Evolutionary conservation across 2,329 filamentous ascomycete species (phyloP), one percentile per base, ranked within the genome.

Genomic region (Cadophora malorum): DNA sequence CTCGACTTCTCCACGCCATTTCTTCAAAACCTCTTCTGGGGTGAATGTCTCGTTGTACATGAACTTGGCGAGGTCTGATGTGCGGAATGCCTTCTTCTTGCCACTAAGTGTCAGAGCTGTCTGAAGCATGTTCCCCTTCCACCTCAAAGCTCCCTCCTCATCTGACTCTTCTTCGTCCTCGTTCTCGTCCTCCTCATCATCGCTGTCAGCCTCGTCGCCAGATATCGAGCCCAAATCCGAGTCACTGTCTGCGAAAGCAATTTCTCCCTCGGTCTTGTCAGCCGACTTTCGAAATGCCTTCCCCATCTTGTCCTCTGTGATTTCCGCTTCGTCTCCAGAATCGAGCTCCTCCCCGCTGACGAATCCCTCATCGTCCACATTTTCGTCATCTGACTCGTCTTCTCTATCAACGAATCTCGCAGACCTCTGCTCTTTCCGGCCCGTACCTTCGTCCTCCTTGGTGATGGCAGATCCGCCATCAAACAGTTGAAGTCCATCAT

Each of bases 241-340:
- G 79, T 99, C 96, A 76, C 93, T 97, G 76, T 99, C 96, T 16
- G 96, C 96, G 81, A 97, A 99, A 1, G 90, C 93, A 67, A 98
- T 75, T 65, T 97, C 93, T 35, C 89, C 92, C 28, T 88, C 87
- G 12, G 83, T 83, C 25, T 77, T 84, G 47, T 86, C 82, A 41
- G 87, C 85, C 19, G 78, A 80, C 66, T 84, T 84, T 63, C 83
- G 82, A 78, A 90, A 90, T 76, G 89, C 82, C 70, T 84, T 88
- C 71, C 88, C 88, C 8, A 90, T 78, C 71, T 85, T 89, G 56
- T 82, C 80, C 69, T 89, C 86, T 56, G 84, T 83, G 65, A 90
- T 88, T 68, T 89, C 87, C 1, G 80, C 78, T 56, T 87, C 86
- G 16, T 83, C 83, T 19, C 84, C 85, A 0, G 82, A 83, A n/a